A percentile compares a stretch with the other conserved stretches of the same genome.
Evolutionary conservation across 352 stramenopile species (phyloP).

Genomic region (Globisporangium alternatum): DNA sequence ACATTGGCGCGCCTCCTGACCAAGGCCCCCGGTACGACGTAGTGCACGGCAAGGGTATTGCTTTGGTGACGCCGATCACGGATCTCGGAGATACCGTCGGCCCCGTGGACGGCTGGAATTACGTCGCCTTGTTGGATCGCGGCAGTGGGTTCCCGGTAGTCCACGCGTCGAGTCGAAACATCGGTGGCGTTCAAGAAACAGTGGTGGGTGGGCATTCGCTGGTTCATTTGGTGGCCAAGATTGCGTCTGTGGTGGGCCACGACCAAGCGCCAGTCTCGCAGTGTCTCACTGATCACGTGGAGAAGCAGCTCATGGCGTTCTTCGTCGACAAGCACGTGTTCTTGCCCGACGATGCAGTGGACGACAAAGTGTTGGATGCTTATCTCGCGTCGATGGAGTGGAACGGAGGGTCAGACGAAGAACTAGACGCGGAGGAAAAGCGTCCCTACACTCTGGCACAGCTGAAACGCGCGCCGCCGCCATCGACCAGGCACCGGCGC

Average conservation of each 20-base stretch:
- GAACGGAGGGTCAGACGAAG: conserved; percentile 1
- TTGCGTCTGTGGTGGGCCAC: not conserved
- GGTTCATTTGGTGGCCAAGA: not conserved
- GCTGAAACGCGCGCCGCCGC: not conserved
- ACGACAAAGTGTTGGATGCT: not conserved
- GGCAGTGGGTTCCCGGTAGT: not conserved
- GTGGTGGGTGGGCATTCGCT: conserved; percentile 2
- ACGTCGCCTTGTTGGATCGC: conserved; percentile 2
- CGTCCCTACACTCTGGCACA: not conserved
- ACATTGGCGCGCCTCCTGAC: not conserved
- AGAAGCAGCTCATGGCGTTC: conserved; percentile 14
- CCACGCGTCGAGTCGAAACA: not conserved
- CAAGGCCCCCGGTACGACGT: not conserved
- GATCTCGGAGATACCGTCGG: not conserved
- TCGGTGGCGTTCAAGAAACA: not conserved
- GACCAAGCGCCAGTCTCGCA: not conserved
- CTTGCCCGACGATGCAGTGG: conserved; percentile 6
- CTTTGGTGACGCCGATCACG: not conserved
- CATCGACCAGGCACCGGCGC: not conserved
- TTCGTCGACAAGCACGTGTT: conserved; percentile 18
- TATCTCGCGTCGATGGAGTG: conserved; percentile 1
- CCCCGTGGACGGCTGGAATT: not conserved
- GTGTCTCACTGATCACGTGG: not conserved
- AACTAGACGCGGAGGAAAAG: conserved; percentile 1
- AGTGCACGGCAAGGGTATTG: not conserved